A percentile compares a stretch with the other conserved stretches of the same genome.
Conservation (phyloP, 1,139 yeast genomes). For the Sugiyamaella japonica region DNA sequence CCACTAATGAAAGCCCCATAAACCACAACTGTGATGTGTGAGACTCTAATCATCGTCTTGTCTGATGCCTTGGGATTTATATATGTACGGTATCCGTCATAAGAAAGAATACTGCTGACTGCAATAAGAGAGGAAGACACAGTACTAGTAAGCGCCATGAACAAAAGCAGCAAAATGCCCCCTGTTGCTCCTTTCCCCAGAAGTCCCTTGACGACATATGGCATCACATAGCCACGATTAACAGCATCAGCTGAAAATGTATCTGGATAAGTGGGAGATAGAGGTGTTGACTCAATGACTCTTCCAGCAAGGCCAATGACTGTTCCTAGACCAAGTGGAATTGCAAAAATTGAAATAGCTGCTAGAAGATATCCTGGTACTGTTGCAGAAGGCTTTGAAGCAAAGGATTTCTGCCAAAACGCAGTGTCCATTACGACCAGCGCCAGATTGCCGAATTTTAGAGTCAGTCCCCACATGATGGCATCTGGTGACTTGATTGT, state of each 20-base stretch:
- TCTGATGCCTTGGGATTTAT: slow-evolving; percentile 74
- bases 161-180: slow-evolving; percentile 69
- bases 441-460: slow-evolving; percentile 81
- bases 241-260: slow-evolving; percentile 62
- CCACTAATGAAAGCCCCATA: slow-evolving; percentile 75
- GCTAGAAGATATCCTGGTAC: slow-evolving; percentile 85
- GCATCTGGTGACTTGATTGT: slow-evolving; percentile 65
- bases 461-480: slow-evolving; percentile 54
- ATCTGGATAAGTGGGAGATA: slow-evolving; percentile 56
- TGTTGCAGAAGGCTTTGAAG: slow-evolving; percentile 77
- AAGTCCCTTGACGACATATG: slow-evolving; percentile 78
- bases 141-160: slow-evolving; percentile 67
- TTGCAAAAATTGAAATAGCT: slow-evolving; percentile 87
- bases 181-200: slow-evolving; percentile 85
- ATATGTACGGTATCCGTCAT: slow-evolving; percentile 76
- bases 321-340: slow-evolving; percentile 75
- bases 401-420: slow-evolving; percentile 59
- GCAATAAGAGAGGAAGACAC: slow-evolving; percentile 76
- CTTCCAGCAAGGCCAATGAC: slow-evolving; percentile 80
- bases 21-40: slow-evolving; percentile 61
- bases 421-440: slow-evolving; percentile 61
- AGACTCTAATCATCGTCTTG: slow-evolving; percentile 60
- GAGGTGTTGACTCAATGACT: slow-evolving; percentile 61
- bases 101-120: slow-evolving; percentile 76
- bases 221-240: slow-evolving; percentile 73